These are phyloP conservation scores for Penicillium maclennaniae DNA, from an alignment of 495 filamentous ascomycete species.

Conservation along the genomic window DNA sequence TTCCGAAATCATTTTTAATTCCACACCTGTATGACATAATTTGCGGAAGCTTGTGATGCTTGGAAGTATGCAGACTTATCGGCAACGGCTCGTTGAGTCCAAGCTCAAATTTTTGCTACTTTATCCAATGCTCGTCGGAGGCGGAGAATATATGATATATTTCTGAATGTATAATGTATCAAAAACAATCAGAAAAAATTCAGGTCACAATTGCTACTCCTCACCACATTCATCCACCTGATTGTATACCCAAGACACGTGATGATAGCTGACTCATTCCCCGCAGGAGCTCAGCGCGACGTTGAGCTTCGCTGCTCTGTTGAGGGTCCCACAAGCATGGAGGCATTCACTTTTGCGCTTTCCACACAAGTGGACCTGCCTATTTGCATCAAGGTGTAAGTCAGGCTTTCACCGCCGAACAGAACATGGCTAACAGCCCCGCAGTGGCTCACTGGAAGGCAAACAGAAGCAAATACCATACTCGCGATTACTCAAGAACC, in stretches of 20 bases:
- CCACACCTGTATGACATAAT: too few species aligned
- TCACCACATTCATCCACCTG: background rate
- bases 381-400: constrained; percentile 80
- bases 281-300: constrained; percentile 7
- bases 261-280: constrained; percentile 18
- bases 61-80: too few species aligned
- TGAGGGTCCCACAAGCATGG: constrained; percentile 53
- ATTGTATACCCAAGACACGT: constrained; percentile 1
- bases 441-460: constrained; percentile 81
- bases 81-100: too few species aligned
- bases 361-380: constrained; percentile 75
- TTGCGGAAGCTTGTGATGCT: too few species aligned
- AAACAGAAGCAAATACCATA: constrained; percentile 72
- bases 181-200: too few species aligned
- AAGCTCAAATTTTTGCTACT: too few species aligned
- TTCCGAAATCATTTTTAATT: too few species aligned
- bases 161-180: too few species aligned
- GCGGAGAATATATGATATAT: too few species aligned
- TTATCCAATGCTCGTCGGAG: too few species aligned
- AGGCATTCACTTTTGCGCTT: constrained; percentile 89
- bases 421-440: constrained; percentile 7
- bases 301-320: background rate
- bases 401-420: background rate
- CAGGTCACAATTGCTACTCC: too few species aligned
- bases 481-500: constrained; percentile 70